Conservation (phyloP, 176 grass and related monocot species). For the Zoysia japonica region DNA sequence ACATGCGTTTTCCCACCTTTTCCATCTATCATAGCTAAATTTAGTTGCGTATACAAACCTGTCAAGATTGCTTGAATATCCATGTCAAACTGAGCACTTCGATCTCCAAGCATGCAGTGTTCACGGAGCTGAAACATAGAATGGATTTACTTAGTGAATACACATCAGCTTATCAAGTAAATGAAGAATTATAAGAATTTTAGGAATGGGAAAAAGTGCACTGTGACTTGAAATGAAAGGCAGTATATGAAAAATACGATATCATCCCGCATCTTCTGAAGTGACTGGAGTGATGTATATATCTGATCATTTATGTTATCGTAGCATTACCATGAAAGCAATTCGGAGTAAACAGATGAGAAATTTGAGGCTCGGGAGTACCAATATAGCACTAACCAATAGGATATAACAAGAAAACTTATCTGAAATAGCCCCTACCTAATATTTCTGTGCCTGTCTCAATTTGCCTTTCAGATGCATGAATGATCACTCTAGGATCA, state of each 20-base stretch:
- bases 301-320: slow-evolving; percentile 1
- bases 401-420: not conserved
- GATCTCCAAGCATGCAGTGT: slow-evolving; percentile 31
- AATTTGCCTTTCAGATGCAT: not conserved
- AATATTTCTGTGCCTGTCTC: not conserved
- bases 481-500: not conserved
- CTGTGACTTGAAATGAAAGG: slow-evolving; percentile 1
- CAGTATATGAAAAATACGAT: not conserved
- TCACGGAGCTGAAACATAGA: slow-evolving; percentile 30
- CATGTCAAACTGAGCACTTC: slow-evolving; percentile 49
- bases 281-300: not conserved
- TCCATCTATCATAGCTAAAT: not conserved
- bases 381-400: not conserved
- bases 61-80: slow-evolving; percentile 45
- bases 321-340: not conserved
- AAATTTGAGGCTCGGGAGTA: not conserved
- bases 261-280: slow-evolving; percentile 19
- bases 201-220: not conserved
- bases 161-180: not conserved
- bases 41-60: slow-evolving; percentile 20
- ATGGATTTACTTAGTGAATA: not conserved
- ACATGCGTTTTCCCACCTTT: not conserved
- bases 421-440: not conserved
- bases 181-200: not conserved
- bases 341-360: not conserved